Base-by-base conservation (phyloP, 176 grass and related monocot genomes). In the Oropetium thomaeum region DNA sequence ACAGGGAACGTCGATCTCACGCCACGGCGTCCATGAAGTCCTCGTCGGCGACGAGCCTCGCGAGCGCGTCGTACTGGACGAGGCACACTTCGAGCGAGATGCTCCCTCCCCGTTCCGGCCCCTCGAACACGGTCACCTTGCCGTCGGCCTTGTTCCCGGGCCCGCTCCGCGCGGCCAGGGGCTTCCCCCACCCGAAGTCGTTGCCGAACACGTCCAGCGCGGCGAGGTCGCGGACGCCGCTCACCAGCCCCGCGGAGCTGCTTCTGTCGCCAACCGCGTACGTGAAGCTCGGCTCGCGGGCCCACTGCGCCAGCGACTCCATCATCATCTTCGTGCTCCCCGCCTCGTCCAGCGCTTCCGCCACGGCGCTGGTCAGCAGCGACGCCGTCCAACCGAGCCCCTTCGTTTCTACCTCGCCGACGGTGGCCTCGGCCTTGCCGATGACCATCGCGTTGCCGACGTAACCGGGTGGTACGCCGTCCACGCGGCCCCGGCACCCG, bases 111-210 rank as follows among this genome's bases (percentile, higher is more conserved):
- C 67, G 41, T 0, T 0, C 43, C 5, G 16, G 31, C 0, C 68
- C 79, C 44, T 81, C 44, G 58, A 72, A 81, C 43, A 64, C 58
- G 0, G 55, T 53, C 26, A 6, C 49, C 42, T 57, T 83, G 12
- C 83, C 74, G 26, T 82, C 74, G 0, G 29, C 0, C 61, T 86
- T 86, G 71, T 72, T 84, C 16, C 31, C 75, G 4, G 60, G 3
- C 3, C 88, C 80, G 8, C 84, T 84, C 8, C 80, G 62, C 0
- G 71, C 84, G 0, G 75, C 70, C 16, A 84, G 5, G 16, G 74
- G 54, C 33, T 5, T 25, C 5, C 87, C 87, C 83, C 83, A 80
- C 4, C 79, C 75, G 42, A 86, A 86, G 49, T 90, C 79, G 72
- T 82, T 86, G 14, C 66, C 54, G 10, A 48, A 71, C 40, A 34